Conservation (phyloP, 2,329 filamentous ascomycete species). For the Aspergillus amoenus region DNA sequence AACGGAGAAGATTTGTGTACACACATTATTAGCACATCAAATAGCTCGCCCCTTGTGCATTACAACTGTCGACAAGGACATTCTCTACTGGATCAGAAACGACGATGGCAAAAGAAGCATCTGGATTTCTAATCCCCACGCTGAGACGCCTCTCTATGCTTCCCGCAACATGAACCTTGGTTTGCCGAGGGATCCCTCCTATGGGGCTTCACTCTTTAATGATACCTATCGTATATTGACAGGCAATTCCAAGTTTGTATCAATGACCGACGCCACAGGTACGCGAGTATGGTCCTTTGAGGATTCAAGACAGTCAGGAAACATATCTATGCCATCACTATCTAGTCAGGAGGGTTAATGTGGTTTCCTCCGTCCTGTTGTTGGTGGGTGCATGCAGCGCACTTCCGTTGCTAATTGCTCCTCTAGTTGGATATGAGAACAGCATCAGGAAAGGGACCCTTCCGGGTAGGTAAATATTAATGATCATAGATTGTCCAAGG, state of each 20-base stretch:
- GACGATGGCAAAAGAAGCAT: constrained; percentile 18
- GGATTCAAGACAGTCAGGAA: background rate
- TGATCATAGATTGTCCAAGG: no score
- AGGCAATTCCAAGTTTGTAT: constrained; percentile 21
- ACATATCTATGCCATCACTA: no score
- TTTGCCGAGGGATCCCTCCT: constrained; percentile 11
- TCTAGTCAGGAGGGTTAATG: no score
- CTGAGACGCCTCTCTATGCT: constrained; percentile 11
- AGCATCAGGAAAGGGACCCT: no score
- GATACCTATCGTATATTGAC: constrained; percentile 8
- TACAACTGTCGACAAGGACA: constrained; percentile 11
- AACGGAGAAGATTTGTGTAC: constrained; percentile 12
- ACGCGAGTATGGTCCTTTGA: constrained; percentile 27
- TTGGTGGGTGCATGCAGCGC: no score
- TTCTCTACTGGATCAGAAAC: constrained; percentile 21
- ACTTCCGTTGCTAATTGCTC: no score
- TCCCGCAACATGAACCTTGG: constrained; percentile 13
- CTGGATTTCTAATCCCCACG: constrained; percentile 19
- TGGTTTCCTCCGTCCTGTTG: no score
- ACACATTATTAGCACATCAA: constrained; percentile 6
- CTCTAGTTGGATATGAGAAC: no score
- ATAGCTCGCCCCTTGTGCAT: constrained; percentile 9
- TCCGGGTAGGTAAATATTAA: no score
- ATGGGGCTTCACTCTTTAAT: constrained; percentile 2
- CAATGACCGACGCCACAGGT: constrained; percentile 16